Percentiles rank a stretch among this genome's conserved stretches.
Conservation (phyloP, 2,329 filamentous ascomycete genomes). For the Talaromyces islandicus region DNA sequence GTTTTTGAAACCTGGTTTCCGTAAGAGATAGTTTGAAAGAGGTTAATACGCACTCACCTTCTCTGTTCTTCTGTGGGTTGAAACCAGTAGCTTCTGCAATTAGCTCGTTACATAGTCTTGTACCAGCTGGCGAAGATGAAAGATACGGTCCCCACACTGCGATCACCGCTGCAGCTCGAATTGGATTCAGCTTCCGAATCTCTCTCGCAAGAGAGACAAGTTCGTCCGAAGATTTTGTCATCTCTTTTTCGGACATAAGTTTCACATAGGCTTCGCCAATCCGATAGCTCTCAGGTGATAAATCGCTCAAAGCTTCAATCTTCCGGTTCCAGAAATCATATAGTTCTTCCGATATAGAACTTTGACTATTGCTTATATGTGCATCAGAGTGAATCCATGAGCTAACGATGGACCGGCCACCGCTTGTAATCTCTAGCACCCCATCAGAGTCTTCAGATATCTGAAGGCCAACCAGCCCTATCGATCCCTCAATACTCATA, state of each 20-base stretch:
- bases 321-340: slow-evolving; percentile 28
- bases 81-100: slow-evolving; percentile 54
- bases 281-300: slow-evolving; percentile 30
- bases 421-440: slow-evolving; percentile 47
- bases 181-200: slow-evolving; percentile 33
- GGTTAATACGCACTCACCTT: slow-evolving; percentile 31
- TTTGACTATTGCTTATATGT: slow-evolving; percentile 11
- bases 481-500: slow-evolving; percentile 50
- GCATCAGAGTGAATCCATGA: slow-evolving; percentile 32
- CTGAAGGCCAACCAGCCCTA: slow-evolving; percentile 47
- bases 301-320: slow-evolving; percentile 25
- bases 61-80: slow-evolving; percentile 38
- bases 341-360: slow-evolving; percentile 19
- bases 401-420: slow-evolving; percentile 44
- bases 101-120: slow-evolving; percentile 54
- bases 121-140: slow-evolving; percentile 41
- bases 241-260: slow-evolving; percentile 28
- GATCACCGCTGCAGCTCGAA: slow-evolving; percentile 45
- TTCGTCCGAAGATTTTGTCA: slow-evolving; percentile 23
- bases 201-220: slow-evolving; percentile 29
- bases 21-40: slow-evolving; percentile 11
- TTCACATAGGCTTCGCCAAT: slow-evolving; percentile 36
- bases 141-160: slow-evolving; percentile 45
- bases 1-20: slow-evolving; percentile 39
- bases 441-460: slow-evolving; percentile 47